A percentile compares a stretch with the other conserved stretches of the same genome.
Conservation (phyloP, 345 rosid species). For the Acer saccharum region DNA sequence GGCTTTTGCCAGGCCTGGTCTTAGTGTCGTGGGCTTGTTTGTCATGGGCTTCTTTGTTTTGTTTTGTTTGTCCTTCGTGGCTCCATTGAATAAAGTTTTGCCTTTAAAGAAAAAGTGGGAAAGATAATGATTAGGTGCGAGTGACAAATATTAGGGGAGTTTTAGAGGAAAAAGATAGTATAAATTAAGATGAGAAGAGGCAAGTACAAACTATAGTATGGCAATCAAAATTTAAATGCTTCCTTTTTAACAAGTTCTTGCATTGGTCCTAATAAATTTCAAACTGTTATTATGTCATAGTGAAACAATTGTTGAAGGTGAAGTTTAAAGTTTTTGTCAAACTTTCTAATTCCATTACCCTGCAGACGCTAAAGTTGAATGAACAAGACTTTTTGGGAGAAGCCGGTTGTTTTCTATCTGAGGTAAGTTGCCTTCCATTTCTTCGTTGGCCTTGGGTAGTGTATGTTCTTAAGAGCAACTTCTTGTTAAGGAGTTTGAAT, state of each 20-base stretch:
- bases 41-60: too few species aligned
- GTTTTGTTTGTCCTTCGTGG: too few species aligned
- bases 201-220: background rate
- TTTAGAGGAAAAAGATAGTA: background rate
- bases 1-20: too few species aligned
- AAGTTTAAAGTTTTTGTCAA: slow-evolving; percentile 12
- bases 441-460: background rate
- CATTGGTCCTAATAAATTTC: background rate
- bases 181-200: background rate
- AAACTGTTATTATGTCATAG: background rate
- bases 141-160: background rate
- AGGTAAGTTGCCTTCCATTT: slow-evolving; percentile 28
- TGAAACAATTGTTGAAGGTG: background rate
- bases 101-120: background rate
- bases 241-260: slow-evolving; percentile 1
- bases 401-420: slow-evolving; percentile 66
- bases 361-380: slow-evolving; percentile 56
- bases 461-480: background rate
- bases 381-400: slow-evolving; percentile 83
- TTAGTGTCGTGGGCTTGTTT: too few species aligned
- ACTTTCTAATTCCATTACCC: slow-evolving; percentile 11
- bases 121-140: background rate
- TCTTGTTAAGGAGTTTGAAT: background rate
- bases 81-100: too few species aligned
- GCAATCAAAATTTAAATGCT: background rate